Evolutionary conservation across 192 early-diverging fungal genomes (phyloP), one percentile per base, ranked within the genome.

Genomic region (Coemansia sp.): DNA sequence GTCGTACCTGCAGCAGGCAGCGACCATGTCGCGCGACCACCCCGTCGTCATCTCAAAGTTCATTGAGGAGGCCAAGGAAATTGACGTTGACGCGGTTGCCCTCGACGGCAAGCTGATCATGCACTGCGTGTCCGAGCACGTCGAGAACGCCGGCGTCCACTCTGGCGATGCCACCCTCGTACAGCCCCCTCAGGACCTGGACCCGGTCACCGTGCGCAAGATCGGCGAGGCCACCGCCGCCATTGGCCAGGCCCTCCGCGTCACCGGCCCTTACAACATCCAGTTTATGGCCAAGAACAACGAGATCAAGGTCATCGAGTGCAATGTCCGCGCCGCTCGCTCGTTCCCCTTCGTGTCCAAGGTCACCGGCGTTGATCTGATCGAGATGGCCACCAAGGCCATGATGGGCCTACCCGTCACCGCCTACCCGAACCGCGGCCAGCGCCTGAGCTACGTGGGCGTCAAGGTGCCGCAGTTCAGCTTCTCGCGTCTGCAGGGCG

Each of bases 261-360:
- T 98, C 18, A 99, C 97, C n/a, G 95, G 95, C 20, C 95, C 95
- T 19, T 91, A 84, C 85, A 99, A 99, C 83, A 99, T 99, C 74
- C 95, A 99, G 83, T 94, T 99, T 68, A 97, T 99, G 83, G 94
- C 93, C 74, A 99, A 98, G 86, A 91, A 99, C 82, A 95, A 95
- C 71, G 95, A 97, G 75, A 93, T 99, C 83, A 99, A 99, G 86
- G 92, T 99, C 55, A 99, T 99, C 69, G 97, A 99, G 76, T 99
- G 97, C 82, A 99, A 99, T 67, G 86, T 99, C 35, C 91, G 95
- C 55, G 94, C 97, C 0, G 90, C 95, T 19, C 88, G 97, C 27
- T 96, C 94, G 30, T 96, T 96, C 86, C 97, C 95, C 42, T 99
- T 99, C 65, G 93, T 93, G 11, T 97, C 94, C 69, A 99, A 99